These are phyloP conservation scores for Talaromyces funiculosus DNA, from an alignment of 2,329 filamentous ascomycete species.

Conservation along the genomic window DNA sequence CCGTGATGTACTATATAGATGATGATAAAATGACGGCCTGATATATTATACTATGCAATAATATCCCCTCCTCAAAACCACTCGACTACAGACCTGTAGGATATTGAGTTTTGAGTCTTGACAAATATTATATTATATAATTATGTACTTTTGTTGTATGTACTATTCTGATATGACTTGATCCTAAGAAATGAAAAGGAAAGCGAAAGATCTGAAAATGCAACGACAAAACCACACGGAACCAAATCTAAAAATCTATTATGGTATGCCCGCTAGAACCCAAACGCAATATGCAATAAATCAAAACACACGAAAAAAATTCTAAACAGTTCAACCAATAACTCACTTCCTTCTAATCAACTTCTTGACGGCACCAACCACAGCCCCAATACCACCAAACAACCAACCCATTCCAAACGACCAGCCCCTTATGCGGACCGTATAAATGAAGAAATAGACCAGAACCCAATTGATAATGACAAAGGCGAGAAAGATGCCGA, in stretches of 20 bases:
- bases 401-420: constrained; percentile 60
- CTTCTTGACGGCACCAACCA: constrained; percentile 23
- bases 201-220: background rate
- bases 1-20: background rate
- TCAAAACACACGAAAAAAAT: too few species aligned
- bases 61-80: background rate
- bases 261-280: background rate
- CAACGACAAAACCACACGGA: background rate
- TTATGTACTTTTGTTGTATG: background rate
- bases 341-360: constrained; percentile 4
- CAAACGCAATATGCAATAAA: background rate
- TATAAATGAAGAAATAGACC: constrained; percentile 74
- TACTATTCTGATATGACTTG: background rate
- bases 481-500: constrained; percentile 68
- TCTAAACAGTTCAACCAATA: background rate
- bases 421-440: constrained; percentile 64
- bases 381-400: constrained; percentile 46
- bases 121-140: background rate
- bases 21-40: background rate
- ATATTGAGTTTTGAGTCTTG: background rate
- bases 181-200: background rate
- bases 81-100: too few species aligned
- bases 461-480: constrained; percentile 64
- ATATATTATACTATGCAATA: background rate
- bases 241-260: background rate